A percentile compares a stretch with the other conserved stretches of the same genome.
Conservation (phyloP, 495 filamentous ascomycete genomes). For the Penicillium bovifimosum region DNA sequence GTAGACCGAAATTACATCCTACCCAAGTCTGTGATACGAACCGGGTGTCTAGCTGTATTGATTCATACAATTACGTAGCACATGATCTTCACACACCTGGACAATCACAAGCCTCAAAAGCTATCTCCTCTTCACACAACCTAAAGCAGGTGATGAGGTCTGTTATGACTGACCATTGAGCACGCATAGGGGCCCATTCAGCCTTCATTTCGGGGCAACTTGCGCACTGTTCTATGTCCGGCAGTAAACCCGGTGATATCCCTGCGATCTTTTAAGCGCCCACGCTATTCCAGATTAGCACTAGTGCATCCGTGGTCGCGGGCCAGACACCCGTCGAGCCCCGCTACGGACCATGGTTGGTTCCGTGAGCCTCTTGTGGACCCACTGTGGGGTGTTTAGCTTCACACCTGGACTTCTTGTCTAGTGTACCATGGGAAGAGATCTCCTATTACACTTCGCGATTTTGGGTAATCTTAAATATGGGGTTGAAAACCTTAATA, state of each 20-base stretch:
- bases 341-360: background rate
- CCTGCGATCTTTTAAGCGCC: constrained; percentile 2
- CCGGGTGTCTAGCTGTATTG: background rate
- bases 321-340: background rate
- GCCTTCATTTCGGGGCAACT: background rate
- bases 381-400: background rate
- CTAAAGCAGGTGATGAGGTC: background rate
- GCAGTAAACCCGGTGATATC: background rate
- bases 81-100: no score
- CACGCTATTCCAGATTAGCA: background rate
- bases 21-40: background rate
- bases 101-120: background rate
- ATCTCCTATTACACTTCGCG: no score
- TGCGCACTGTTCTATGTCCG: background rate
- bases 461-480: no score
- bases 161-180: background rate
- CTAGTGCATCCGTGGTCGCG: background rate
- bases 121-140: background rate
- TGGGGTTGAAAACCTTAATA: no score
- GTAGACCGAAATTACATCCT: no score
- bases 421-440: no score
- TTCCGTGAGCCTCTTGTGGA: background rate
- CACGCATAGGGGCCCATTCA: background rate
- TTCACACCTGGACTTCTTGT: no score
- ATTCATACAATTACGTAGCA: background rate